Base-by-base conservation (phyloP, 306 rosid species). In the Mimosa bimucronata region DNA sequence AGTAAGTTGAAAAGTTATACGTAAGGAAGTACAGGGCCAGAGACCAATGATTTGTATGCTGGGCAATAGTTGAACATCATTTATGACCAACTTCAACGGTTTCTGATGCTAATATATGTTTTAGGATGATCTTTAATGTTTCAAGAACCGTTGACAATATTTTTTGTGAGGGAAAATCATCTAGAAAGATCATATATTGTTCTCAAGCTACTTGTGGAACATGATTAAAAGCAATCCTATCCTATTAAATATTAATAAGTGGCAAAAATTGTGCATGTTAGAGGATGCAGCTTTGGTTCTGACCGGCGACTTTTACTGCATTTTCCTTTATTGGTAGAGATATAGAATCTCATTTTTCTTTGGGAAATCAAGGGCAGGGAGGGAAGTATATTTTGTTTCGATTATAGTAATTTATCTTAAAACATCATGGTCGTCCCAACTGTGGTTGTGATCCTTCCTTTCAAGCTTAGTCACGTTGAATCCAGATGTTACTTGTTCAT, bases 331-430 rank as follows among this genome's bases (percentile, higher is more conserved):
- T 16, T 37, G 13, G 44, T 34, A 34, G 38, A 2, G 38, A 34
- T 34, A 34, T 34, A 34, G 38, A 34, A 34, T 34, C 38, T 34
- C 5, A 34, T 34, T 34, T 34, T 34, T 41, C 19, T 69, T 68
- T 37, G 46, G 23, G 61, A 18, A 61, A 70, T 64, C 50, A 50
- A 64, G 31, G 66, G 31, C 58, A 60, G 19, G 46, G 71, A 50
- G 71, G 61, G 61, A 50, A 77, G 34, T 68, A 37, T 77, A 62
- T 62, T 72, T 48, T 72, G 25, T 46, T 60, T 55, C 62, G 30
- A 31, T 69, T 57, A 28, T 58, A 52, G 29, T 55, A 42, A 25
- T 31, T 67, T 46, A 67, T 31, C 69, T 48, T 41, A 37, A 71
- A 48, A 26, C 13, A n/a, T 69, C 60, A 65, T 34, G 46, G 26